Evolutionary conservation across 192 early-diverging fungal genomes (phyloP).

Genomic region (Entomortierella chlamydospora): DNA sequence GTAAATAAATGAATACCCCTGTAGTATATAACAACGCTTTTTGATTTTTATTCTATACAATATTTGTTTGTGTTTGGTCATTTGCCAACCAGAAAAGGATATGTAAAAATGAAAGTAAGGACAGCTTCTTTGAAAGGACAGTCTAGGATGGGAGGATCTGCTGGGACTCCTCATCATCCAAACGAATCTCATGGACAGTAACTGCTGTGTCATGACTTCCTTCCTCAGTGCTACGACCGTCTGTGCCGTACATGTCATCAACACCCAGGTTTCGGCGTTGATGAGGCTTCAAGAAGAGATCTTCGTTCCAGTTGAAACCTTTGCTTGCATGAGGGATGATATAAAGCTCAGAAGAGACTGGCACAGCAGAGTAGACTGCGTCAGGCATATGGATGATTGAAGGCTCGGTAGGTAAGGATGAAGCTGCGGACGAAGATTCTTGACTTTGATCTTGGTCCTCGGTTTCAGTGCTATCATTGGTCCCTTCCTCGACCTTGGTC

Average conservation of each 20-base stretch:
- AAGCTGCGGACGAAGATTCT: conserved; percentile 2
- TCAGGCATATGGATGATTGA: conserved; percentile 26
- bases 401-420: conserved; percentile 15
- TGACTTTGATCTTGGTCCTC: neutral
- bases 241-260: conserved; percentile 29
- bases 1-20: too few species aligned
- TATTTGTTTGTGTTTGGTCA: neutral
- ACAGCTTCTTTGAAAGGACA: neutral
- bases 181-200: conserved; percentile 32
- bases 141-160: conserved; percentile 11
- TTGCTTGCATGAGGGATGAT: conserved; percentile 47
- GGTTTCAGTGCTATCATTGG: neutral
- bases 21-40: too few species aligned
- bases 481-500: neutral
- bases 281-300: conserved; percentile 47
- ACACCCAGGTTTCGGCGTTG: conserved; percentile 38
- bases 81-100: neutral
- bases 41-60: too few species aligned
- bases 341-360: conserved; percentile 34
- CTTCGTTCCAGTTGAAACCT: conserved; percentile 50
- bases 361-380: conserved; percentile 39
- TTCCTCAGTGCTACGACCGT: neutral
- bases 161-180: conserved; percentile 24
- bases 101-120: neutral
- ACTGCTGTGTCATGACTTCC: conserved; percentile 7